Evolutionary conservation across 768 basidiomycete species (phyloP), one percentile per base, ranked within the genome.

Genomic region (Pleurotus tuber-regium): DNA sequence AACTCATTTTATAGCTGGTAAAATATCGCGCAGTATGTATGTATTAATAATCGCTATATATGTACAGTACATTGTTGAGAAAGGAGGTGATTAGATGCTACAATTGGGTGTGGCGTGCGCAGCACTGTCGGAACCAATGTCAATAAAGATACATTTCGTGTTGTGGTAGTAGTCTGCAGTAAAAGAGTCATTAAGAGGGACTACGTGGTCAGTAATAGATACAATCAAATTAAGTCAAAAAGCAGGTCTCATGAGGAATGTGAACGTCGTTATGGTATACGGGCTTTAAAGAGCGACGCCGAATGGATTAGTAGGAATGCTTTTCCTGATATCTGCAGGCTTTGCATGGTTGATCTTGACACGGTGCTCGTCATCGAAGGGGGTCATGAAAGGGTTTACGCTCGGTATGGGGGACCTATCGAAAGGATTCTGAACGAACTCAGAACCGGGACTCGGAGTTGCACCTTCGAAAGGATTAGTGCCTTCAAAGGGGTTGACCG

Each of bases 301-400:
- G 28, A 83, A 83, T 2, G 83, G 81, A 65, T 84, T 83, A 50
- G 76, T 76, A 21, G 67, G 61, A 54, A 71, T 70, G 58, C 76
- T 78, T 70, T 75, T 77, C 61, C 75, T 66, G 54, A 66, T 61
- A 57, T 59, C 63, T 18, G 59, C 48, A 4, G 53, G 47, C 2
- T 55, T 50, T 10, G 68, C 60, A 29, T 56, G 56, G 48, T 63
- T 59, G 48, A 68, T 58, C 41, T 57, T 61, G 29, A 72, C 64
- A 28, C 59, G 59, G 51, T 78, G 73, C 62, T 87, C 85, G 60
- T 89, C 87, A 64, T 90, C 88, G 65, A 89, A 90, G 6, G 88
- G 88, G 43, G 87, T 89, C 51, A 79, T 77, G 61, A 90, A 90
- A 47, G 88, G 88, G 21, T 42, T 42, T 7, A 42, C 24, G 8